Percentiles rank a stretch among this genome's conserved stretches.
Conservation (phyloP, 805 yeast genomes). For the Wickerhamomyces pijperi region DNA sequence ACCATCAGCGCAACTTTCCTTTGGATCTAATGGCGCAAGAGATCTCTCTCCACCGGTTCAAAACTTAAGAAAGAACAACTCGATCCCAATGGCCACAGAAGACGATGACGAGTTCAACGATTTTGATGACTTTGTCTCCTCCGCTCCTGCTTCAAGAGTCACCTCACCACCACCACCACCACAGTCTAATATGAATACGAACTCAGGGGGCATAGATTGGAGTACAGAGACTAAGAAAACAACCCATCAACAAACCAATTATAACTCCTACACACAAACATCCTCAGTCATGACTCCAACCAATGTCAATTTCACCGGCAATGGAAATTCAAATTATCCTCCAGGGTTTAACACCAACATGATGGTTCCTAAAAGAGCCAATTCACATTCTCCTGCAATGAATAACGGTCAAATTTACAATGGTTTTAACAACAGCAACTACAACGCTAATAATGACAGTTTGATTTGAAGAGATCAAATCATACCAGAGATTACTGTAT, state of each 20-base stretch:
- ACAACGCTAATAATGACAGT: neutral
- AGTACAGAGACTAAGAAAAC: constrained; percentile 9
- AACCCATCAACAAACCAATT: neutral
- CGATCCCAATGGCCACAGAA: constrained; percentile 1
- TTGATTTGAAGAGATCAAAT: neutral
- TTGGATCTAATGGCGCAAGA: constrained; percentile 9
- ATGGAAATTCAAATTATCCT: constrained; percentile 1
- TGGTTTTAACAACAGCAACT: no score
- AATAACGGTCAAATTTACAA: neutral
- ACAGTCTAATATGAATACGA: neutral
- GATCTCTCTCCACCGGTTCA: constrained; percentile 8
- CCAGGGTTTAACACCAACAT: neutral
- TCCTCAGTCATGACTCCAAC: constrained; percentile 5
- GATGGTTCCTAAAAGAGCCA: neutral
- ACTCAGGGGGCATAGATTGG: constrained; percentile 13
- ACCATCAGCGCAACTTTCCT: constrained; percentile 1
- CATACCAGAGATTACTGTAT: no score
- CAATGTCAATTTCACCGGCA: constrained; percentile 3
- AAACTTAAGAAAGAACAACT: constrained; percentile 2
- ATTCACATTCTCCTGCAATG: no score
- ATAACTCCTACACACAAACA: neutral
- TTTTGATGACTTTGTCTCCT: constrained; percentile 21
- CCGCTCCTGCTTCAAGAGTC: constrained; percentile 17
- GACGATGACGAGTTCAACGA: constrained; percentile 14
- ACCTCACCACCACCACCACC: constrained; percentile 7